Conservation (phyloP, 2,329 filamentous ascomycete species). For the Colletotrichum lupini region DNA sequence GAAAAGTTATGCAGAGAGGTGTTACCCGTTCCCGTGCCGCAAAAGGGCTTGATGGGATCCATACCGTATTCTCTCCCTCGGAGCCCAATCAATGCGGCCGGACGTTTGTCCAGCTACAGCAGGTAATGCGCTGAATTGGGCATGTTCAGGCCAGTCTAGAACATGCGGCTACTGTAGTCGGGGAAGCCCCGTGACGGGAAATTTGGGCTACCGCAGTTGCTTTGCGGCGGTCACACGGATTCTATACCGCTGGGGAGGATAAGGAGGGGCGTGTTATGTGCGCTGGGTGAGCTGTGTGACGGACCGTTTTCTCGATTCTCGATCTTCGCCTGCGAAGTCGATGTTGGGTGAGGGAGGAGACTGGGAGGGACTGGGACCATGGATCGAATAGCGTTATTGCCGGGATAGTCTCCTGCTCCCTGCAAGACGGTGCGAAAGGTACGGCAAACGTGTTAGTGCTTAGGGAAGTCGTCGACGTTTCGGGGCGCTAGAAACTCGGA, state of each 20-base stretch:
- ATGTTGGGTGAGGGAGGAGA: conserved; percentile 29
- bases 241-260: background rate
- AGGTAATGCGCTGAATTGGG: conserved; percentile 22
- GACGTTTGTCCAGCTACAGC: conserved; percentile 32
- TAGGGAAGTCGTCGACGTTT: background rate
- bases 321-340: conserved; percentile 25
- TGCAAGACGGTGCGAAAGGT: background rate
- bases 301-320: conserved; percentile 6
- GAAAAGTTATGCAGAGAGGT: background rate
- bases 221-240: conserved; percentile 3
- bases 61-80: background rate
- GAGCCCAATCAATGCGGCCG: conserved; percentile 3
- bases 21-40: background rate
- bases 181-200: conserved; percentile 27
- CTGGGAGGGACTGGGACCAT: conserved; percentile 10
- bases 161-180: conserved; percentile 30
- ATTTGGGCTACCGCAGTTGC: conserved; percentile 2
- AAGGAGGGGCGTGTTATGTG: background rate
- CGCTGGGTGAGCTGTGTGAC: background rate
- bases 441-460: conserved; percentile 4
- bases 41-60: background rate
- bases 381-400: conserved; percentile 16
- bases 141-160: conserved; percentile 28
- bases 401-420: background rate
- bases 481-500: conserved; percentile 4